Evolutionary conservation across 352 stramenopile species (phyloP).

Genomic region (Globisporangium middletonii): DNA sequence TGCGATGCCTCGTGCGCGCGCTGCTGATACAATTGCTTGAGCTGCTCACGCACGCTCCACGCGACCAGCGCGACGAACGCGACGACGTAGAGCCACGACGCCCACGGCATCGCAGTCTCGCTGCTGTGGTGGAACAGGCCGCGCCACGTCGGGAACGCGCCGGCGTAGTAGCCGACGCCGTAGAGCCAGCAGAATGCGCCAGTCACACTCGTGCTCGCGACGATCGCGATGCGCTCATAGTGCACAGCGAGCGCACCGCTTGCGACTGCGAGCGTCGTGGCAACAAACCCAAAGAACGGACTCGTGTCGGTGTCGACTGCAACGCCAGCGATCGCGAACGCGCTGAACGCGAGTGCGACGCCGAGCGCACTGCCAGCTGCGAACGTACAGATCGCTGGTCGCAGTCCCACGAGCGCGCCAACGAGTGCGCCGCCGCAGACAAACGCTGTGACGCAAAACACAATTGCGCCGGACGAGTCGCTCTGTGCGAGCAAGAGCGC

Average conservation of each 20-base stretch:
- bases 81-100: conserved; percentile 19
- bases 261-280: not conserved
- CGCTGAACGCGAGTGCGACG: conserved; percentile 7
- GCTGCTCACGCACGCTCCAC: conserved; percentile 21
- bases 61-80: conserved; percentile 13
- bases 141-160: conserved; percentile 15
- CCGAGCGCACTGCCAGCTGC: conserved; percentile 17
- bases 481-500: conserved; percentile 5
- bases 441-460: conserved; percentile 20
- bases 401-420: conserved; percentile 13
- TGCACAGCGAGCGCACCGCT: conserved; percentile 4
- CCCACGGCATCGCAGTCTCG: conserved; percentile 3
- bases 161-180: conserved; percentile 26
- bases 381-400: conserved; percentile 7
- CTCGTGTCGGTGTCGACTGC: conserved; percentile 5
- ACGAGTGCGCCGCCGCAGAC: conserved; percentile 13
- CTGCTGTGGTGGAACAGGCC: not conserved
- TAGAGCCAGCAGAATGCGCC: conserved; percentile 20
- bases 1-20: not conserved
- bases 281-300: not conserved
- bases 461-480: conserved; percentile 7
- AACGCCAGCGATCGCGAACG: conserved; percentile 4
- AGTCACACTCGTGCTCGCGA: conserved; percentile 23
- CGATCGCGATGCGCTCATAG: conserved; percentile 12
- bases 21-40: not conserved